Conservation (phyloP, 148 eudicot genomes). For the Vaccinium macrocarpon region DNA sequence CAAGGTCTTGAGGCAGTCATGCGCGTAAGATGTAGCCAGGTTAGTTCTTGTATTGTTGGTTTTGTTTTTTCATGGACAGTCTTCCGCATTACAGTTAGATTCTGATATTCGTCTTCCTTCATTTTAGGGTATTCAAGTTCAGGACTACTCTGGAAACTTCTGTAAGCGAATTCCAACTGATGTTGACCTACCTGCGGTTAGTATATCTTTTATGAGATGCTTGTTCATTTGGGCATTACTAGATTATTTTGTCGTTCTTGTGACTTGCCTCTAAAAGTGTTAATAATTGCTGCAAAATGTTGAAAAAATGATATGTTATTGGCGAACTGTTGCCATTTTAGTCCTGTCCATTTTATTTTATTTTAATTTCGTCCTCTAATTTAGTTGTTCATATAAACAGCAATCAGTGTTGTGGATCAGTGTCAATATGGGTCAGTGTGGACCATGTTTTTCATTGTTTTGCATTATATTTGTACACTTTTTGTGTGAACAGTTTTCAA, state of each 20-base stretch:
- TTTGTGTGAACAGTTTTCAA: neutral
- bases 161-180: constrained; percentile 98
- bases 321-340: neutral
- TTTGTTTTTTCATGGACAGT: constrained; percentile 9
- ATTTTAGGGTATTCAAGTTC: constrained; percentile 81
- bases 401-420: neutral
- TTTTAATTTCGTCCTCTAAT: neutral
- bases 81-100: neutral
- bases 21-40: constrained; percentile 99
- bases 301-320: constrained; percentile 2
- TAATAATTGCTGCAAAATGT: neutral
- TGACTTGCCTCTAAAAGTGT: neutral
- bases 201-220: constrained; percentile 24
- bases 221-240: neutral
- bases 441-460: neutral
- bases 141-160: constrained; percentile 92
- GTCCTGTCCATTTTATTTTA: constrained; percentile 2
- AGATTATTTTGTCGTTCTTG: neutral
- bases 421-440: constrained; percentile 1
- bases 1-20: constrained; percentile 98
- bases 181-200: constrained; percentile 93
- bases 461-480: neutral
- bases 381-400: constrained; percentile 5
- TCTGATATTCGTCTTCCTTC: neutral
- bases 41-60: constrained; percentile 20